A percentile compares a stretch with the other conserved stretches of the same genome.
Evolutionary conservation across 495 filamentous ascomycete genomes (phyloP).

Genomic region (Corynascus novoguineensis): DNA sequence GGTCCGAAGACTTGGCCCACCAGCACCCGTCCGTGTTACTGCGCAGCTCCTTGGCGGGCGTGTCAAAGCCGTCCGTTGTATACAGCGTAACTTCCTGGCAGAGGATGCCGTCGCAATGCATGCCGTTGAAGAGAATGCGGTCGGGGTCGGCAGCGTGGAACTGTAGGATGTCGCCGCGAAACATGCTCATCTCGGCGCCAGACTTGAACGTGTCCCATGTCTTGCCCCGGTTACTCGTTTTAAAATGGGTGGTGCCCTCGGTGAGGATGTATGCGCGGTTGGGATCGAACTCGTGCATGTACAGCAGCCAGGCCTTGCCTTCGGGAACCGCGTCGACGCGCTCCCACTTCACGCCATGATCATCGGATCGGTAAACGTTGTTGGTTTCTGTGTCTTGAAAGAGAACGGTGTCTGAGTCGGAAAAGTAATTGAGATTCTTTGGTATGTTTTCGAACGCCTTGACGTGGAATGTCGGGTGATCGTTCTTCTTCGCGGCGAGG

Average conservation of each 20-base stretch:
- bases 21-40: slow-evolving; percentile 64
- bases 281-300: slow-evolving; percentile 70
- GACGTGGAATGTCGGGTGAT: slow-evolving; percentile 40
- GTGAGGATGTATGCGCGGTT: slow-evolving; percentile 74
- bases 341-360: slow-evolving; percentile 73
- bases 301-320: slow-evolving; percentile 53
- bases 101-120: slow-evolving; percentile 56
- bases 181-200: slow-evolving; percentile 40
- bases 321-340: slow-evolving; percentile 57
- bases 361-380: slow-evolving; percentile 63
- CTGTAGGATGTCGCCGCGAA: slow-evolving; percentile 47
- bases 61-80: slow-evolving; percentile 77
- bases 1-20: slow-evolving; percentile 71
- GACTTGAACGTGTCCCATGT: slow-evolving; percentile 70
- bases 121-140: slow-evolving; percentile 75
- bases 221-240: slow-evolving; percentile 72
- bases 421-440: slow-evolving; percentile 70
- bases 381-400: slow-evolving; percentile 51
- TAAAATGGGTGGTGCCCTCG: slow-evolving; percentile 60
- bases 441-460: slow-evolving; percentile 59
- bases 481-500: slow-evolving; percentile 44
- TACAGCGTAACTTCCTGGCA: slow-evolving; percentile 62
- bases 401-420: slow-evolving; percentile 72
- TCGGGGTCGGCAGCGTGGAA: slow-evolving; percentile 79
- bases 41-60: slow-evolving; percentile 53